Conservation (phyloP, 306 rosid species). For the Cucurbita pepo region DNA sequence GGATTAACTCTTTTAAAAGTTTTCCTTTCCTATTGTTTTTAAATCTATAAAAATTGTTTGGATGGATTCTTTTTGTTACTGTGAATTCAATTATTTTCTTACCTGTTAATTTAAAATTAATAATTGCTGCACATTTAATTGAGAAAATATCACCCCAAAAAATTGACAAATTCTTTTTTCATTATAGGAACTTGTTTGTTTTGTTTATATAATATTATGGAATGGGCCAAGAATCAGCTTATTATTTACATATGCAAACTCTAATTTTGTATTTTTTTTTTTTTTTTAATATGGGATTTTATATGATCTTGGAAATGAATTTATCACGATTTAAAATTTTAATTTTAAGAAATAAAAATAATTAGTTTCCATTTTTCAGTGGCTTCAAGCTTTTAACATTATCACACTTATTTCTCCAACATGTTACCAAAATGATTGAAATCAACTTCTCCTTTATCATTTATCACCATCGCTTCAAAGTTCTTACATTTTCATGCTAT, state of each 20-base stretch:
- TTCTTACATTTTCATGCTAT: not conserved
- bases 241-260: not conserved
- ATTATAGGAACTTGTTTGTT: not conserved
- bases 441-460: not conserved
- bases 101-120: not conserved
- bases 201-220: not conserved
- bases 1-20: not conserved
- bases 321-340: not conserved
- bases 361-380: not conserved
- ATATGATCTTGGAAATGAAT: not conserved
- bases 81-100: not conserved
- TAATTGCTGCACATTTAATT: not conserved
- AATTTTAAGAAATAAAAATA: not conserved
- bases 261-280: too few relatives aligned
- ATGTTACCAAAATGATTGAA: not conserved
- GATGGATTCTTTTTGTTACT: not conserved
- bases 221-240: not conserved
- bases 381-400: not conserved
- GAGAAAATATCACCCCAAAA: not conserved
- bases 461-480: too few relatives aligned
- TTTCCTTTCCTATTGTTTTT: not conserved
- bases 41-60: not conserved
- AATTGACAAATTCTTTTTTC: not conserved
- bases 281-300: too few relatives aligned
- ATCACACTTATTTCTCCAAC: not conserved